Percentiles rank a stretch among this genome's conserved stretches.
Evolutionary conservation across 768 basidiomycete species (phyloP).

Genomic region (Calvatia gigantea): DNA sequence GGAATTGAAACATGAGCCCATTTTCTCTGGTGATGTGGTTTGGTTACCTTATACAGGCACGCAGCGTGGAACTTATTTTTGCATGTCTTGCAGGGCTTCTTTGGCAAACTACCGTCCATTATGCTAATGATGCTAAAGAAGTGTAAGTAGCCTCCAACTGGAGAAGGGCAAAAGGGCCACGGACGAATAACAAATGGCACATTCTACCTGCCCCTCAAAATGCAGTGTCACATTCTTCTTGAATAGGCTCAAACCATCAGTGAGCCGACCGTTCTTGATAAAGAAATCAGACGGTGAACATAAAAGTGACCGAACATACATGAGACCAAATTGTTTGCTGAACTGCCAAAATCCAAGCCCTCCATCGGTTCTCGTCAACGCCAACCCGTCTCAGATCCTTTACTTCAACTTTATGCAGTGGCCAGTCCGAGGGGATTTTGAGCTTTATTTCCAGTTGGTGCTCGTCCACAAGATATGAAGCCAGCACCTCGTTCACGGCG

Average conservation of each 20-base stretch:
- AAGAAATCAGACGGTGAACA: background rate
- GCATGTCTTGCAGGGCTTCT: conserved; percentile 91
- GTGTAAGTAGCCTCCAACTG: too few species aligned
- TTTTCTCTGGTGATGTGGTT: background rate
- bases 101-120: conserved; percentile 82
- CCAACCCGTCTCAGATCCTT: conserved; percentile 81
- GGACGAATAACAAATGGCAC: conserved; percentile 97
- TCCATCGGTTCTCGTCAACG: conserved; percentile 86
- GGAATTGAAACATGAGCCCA: background rate
- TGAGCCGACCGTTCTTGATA: conserved; percentile 79
- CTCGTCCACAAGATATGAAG: conserved; percentile 87
- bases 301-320: conserved; percentile 41
- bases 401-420: conserved; percentile 85
- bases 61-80: conserved; percentile 91
- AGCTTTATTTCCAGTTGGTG: conserved; percentile 88
- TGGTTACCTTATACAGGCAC: conserved; percentile 79
- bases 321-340: conserved; percentile 89
- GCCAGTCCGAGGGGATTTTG: conserved; percentile 87
- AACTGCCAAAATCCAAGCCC: conserved; percentile 89
- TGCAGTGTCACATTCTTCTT: conserved; percentile 91
- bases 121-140: conserved; percentile 77
- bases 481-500: conserved; percentile 73
- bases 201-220: conserved; percentile 94
- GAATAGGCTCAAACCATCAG: conserved; percentile 86
- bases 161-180: too few species aligned